Evolutionary conservation across 2,329 filamentous ascomycete genomes (phyloP).

Genomic region (Sclerotinia spermophila): DNA sequence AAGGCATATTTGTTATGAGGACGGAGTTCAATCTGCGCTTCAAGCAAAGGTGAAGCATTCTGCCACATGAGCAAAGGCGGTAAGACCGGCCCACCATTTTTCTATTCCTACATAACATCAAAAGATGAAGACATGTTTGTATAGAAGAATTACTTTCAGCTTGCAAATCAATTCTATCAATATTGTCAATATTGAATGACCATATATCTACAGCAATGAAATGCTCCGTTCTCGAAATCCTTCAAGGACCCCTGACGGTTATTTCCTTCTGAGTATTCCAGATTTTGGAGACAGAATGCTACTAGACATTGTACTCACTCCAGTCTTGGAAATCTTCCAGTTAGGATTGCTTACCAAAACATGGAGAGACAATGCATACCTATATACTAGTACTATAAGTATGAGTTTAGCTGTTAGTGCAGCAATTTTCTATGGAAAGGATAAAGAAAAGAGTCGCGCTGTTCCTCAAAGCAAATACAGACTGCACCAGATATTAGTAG

Average conservation of each 20-base stretch:
- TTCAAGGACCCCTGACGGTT: not conserved
- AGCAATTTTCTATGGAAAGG: not conserved
- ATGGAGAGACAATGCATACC: too few relatives aligned
- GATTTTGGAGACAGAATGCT: not conserved
- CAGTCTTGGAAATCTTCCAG: not conserved
- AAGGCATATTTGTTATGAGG: not conserved
- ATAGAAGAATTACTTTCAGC: not conserved
- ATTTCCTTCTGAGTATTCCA: not conserved
- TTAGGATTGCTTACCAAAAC: not conserved
- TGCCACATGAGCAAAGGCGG: not conserved
- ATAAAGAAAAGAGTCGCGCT: not conserved
- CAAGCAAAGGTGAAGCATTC: not conserved
- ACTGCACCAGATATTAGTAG: too few relatives aligned
- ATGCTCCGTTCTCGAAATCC: not conserved
- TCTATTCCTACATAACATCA: not conserved
- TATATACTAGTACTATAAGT: not conserved
- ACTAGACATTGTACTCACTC: not conserved
- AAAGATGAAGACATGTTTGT: not conserved
- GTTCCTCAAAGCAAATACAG: too few relatives aligned
- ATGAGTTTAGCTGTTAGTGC: not conserved
- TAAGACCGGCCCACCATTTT: not conserved
- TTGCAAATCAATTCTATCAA: not conserved
- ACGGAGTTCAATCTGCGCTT: slow-evolving; percentile 11
- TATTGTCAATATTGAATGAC: not conserved
- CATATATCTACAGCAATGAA: not conserved